Conservation (phyloP, 2,329 filamentous ascomycete species). For the Exophiala xenobiotica region DNA sequence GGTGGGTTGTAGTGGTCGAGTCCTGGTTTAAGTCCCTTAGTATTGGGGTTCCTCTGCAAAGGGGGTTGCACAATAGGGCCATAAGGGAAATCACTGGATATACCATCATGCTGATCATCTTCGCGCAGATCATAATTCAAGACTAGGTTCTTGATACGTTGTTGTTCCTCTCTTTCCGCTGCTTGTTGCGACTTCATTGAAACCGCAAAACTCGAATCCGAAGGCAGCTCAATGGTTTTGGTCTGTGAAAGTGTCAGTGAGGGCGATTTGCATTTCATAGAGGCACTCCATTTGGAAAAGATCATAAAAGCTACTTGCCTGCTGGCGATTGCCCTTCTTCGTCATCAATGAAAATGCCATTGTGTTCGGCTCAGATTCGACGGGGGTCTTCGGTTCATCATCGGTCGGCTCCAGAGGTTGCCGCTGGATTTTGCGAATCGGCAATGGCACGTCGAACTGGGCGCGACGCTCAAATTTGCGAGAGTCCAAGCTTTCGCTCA, state of each 20-base stretch:
- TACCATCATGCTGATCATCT: conserved; percentile 77
- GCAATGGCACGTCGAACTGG: conserved; percentile 94
- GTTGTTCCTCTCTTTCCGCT: conserved; percentile 92
- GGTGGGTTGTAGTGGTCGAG: conserved; percentile 43
- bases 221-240: conserved; percentile 77
- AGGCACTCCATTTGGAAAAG: neutral
- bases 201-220: conserved; percentile 90
- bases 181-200: conserved; percentile 96
- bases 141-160: conserved; percentile 96
- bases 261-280: neutral
- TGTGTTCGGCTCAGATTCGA: conserved; percentile 50
- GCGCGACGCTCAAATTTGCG: conserved; percentile 94
- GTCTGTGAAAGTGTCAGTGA: conserved; percentile 58
- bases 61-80: conserved; percentile 39
- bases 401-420: conserved; percentile 52
- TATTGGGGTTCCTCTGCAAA: conserved; percentile 34
- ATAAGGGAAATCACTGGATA: conserved; percentile 41
- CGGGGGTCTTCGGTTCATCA: conserved; percentile 31
- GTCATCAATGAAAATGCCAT: conserved; percentile 97
- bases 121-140: conserved; percentile 93
- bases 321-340: conserved; percentile 92
- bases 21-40: conserved; percentile 38
- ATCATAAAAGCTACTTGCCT: conserved; percentile 54
- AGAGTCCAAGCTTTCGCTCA: conserved; percentile 94
- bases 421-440: conserved; percentile 70